Base-by-base conservation (phyloP, 1,139 yeast species). In the Debaryomycetaceae sp. region DNA sequence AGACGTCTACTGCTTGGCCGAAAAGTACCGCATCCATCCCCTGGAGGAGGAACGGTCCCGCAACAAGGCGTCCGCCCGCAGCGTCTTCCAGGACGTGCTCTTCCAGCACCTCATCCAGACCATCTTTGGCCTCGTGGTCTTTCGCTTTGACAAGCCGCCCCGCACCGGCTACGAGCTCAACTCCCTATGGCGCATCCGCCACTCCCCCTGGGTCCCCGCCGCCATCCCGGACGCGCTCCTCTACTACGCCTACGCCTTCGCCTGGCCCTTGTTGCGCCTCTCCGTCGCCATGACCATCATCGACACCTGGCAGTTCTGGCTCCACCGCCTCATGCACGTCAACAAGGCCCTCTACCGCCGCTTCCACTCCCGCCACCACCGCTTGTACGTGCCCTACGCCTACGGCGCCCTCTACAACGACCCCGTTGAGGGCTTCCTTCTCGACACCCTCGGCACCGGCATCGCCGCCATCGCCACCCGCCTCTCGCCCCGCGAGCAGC, bases 321-420 rank as follows among this genome's bases (percentile, higher is more conserved):
- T 86, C 38, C 98, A 90, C 52, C 70, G 95, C 38, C 51, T 68
- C 39, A 87, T 90, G 97, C 98, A 90, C 51, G 50, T 68, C 49
- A 83, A 82, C 65, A 77, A 76, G 49, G 59, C 65, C 35, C 59
- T 87, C 30, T 90, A 90, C 66, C 69, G 70, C 37, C 63, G 75
- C 35, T 81, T 85, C 62, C 98, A 90, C 54, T 83, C 97, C 4
- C 78, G 94, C 41, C 98, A 90, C 55, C 98, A 90, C 55, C 64
- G 92, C 30, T 65, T 90, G 30, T 87, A 90, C 47, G 96, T 90
- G 19, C 98, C 98, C 8, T 90, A 85, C 54, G 96, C 98, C 2
- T 87, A 71, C 53, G 98, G 98, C 28, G 98, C 98, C 4, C 66
- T 90, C 27, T 90, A 85, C 62, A 90, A 90, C 55, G 87, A 87